Evolutionary conservation across 1,139 yeast genomes (phyloP).

Genomic region (Candida mesenterica): DNA sequence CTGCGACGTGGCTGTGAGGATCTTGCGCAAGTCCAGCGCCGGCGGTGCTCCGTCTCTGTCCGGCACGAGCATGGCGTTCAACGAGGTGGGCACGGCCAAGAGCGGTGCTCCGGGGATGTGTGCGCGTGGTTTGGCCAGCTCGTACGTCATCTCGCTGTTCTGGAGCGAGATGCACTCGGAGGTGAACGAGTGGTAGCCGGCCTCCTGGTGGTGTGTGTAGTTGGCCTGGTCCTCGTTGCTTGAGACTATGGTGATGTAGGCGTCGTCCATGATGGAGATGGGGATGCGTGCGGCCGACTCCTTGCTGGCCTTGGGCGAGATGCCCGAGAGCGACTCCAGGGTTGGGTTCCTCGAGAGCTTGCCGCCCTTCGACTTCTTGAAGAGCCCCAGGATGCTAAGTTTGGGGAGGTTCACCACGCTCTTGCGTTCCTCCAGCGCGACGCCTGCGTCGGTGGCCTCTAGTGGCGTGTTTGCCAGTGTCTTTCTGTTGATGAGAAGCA

Average conservation of each 20-base stretch:
- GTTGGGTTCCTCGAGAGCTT: not conserved
- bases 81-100: slow-evolving; percentile 2
- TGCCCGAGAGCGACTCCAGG: too few relatives aligned
- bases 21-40: too few relatives aligned
- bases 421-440: too few relatives aligned
- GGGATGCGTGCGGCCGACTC: slow-evolving; percentile 4
- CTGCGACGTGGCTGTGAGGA: too few relatives aligned
- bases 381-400: not conserved
- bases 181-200: slow-evolving; percentile 31
- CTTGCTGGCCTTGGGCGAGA: not conserved
- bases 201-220: slow-evolving; percentile 10
- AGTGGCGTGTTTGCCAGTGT: too few relatives aligned
- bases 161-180: slow-evolving; percentile 41
- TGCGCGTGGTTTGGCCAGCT: slow-evolving; percentile 12
- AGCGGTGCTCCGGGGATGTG: slow-evolving; percentile 7
- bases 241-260: slow-evolving; percentile 16
- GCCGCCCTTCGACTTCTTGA: not conserved
- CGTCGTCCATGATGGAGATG: slow-evolving; percentile 13
- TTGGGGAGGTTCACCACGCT: not conserved
- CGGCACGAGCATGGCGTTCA: slow-evolving; percentile 3
- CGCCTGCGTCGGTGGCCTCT: too few relatives aligned
- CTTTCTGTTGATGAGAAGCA: too few relatives aligned
- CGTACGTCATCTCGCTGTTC: slow-evolving; percentile 42
- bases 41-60: too few relatives aligned
- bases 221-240: slow-evolving; percentile 10